Evolutionary conservation across 768 basidiomycete species (phyloP).

Genomic region (Mycena rebaudengoi): DNA sequence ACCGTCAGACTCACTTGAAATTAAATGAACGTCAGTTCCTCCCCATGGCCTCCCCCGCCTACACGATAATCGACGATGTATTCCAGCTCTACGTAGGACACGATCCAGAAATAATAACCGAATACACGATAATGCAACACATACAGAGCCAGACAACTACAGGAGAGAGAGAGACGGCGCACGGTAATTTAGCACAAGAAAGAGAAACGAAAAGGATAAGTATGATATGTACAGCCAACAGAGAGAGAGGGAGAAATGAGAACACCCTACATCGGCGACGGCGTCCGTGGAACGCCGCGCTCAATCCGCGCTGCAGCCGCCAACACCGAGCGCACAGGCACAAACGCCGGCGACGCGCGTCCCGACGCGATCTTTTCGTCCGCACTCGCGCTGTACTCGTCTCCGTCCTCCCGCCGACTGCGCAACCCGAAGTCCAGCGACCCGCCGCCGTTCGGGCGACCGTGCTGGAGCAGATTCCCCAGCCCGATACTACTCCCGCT

Average conservation of each 20-base stretch:
- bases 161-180: too few species aligned
- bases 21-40: too few species aligned
- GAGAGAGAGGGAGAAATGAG: neutral
- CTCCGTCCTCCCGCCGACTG: conserved; percentile 15
- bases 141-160: neutral
- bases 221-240: neutral
- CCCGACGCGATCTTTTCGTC: conserved; percentile 18
- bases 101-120: too few species aligned
- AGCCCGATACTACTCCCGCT: conserved; percentile 25
- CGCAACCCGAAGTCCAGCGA: conserved; percentile 31
- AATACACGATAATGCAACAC: too few species aligned
- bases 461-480: conserved; percentile 29
- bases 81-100: too few species aligned
- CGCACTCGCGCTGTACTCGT: conserved; percentile 16
- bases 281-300: conserved; percentile 18
- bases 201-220: neutral
- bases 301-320: conserved; percentile 43
- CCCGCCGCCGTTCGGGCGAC: conserved; percentile 29
- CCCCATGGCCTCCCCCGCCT: too few species aligned
- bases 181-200: conserved; percentile 19
- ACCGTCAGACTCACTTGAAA: too few species aligned
- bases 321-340: conserved; percentile 30
- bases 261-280: conserved; percentile 13
- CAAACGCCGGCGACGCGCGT: conserved; percentile 13
- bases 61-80: too few species aligned